phyloP scores from a whole-genome alignment of 805 yeast genomes.

The Isabelozyma pseudorhagii region DNA sequence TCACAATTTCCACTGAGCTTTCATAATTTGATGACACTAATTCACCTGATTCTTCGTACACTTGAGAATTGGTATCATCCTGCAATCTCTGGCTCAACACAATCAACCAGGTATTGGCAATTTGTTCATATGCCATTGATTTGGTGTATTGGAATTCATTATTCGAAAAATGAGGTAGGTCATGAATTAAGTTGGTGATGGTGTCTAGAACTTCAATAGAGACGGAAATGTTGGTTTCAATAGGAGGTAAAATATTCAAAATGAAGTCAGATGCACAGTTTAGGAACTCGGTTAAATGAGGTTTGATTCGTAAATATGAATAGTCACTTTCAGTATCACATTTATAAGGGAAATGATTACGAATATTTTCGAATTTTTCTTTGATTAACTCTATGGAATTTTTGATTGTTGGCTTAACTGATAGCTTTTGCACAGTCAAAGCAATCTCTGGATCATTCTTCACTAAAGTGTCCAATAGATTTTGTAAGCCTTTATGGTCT shows the following conservation, averaged over 20 bases:
- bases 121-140: conserved; percentile 56
- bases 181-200: conserved; percentile 57
- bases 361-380: conserved; percentile 43
- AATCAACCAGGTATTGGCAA: conserved; percentile 55
- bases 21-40: conserved; percentile 6
- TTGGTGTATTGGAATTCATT: conserved; percentile 52
- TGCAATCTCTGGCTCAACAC: conserved; percentile 29
- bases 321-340: conserved; percentile 74
- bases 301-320: conserved; percentile 70
- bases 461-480: conserved; percentile 51
- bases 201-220: conserved; percentile 62
- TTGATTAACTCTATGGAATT: conserved; percentile 50
- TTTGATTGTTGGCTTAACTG: conserved; percentile 58
- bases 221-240: conserved; percentile 49
- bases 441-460: conserved; percentile 61
- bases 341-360: conserved; percentile 63
- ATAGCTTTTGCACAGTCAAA: conserved; percentile 44
- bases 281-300: conserved; percentile 64
- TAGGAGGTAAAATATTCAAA: conserved; percentile 68
- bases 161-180: conserved; percentile 64
- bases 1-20: conserved; percentile 19
- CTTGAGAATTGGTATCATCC: conserved; percentile 12
- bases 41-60: conserved; percentile 3
- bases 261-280: conserved; percentile 72
- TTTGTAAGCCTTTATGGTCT: conserved; percentile 53